Conservation (phyloP, 106 monocot genomes). For the Narthecium ossifragum region DNA sequence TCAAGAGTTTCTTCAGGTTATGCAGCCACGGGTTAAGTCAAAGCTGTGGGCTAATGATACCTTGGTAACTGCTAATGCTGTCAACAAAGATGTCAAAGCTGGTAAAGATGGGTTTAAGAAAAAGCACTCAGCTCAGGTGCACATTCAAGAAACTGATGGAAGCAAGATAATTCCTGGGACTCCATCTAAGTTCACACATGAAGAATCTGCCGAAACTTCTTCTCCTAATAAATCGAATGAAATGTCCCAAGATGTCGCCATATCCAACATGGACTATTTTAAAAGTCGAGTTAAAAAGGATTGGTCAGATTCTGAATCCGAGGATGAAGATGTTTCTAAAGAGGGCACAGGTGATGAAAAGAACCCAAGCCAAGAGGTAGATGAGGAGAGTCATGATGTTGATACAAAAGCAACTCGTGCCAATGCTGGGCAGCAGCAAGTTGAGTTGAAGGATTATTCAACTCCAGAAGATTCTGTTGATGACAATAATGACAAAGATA, state of each 20-base stretch:
- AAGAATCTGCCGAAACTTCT: conserved; percentile 21
- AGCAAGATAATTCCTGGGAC: conserved; percentile 2
- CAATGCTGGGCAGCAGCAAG: conserved; percentile 3
- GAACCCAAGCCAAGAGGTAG: conserved; percentile 6
- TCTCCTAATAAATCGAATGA: conserved; percentile 8
- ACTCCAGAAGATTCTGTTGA: conserved; percentile 11
- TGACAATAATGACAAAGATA: conserved; percentile 19
- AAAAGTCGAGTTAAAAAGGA: conserved; percentile 75
- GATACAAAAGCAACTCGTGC: conserved; percentile 10
- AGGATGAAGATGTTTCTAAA: conserved; percentile 24
- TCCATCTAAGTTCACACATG: conserved; percentile 5
- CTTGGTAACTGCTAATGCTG: conserved; percentile 8
- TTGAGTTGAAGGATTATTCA: conserved; percentile 3
- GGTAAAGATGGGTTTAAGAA: conserved; percentile 20
- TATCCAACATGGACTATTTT: conserved; percentile 80
- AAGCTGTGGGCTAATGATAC: conserved; percentile 91
- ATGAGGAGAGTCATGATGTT: conserved; percentile 8
- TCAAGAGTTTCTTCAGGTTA: conserved; percentile 78
- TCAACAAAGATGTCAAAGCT: conserved; percentile 23
- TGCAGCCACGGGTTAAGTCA: conserved; percentile 81
- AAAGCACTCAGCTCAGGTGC: conserved; percentile 13
- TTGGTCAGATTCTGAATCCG: conserved; percentile 84
- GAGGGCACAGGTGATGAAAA: neutral
- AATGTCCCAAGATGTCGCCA: conserved; percentile 22
- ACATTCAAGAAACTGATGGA: conserved; percentile 2